phyloP scores from a whole-genome alignment of 73 alveolate genomes.

The Paramecium primaurelia region DNA sequence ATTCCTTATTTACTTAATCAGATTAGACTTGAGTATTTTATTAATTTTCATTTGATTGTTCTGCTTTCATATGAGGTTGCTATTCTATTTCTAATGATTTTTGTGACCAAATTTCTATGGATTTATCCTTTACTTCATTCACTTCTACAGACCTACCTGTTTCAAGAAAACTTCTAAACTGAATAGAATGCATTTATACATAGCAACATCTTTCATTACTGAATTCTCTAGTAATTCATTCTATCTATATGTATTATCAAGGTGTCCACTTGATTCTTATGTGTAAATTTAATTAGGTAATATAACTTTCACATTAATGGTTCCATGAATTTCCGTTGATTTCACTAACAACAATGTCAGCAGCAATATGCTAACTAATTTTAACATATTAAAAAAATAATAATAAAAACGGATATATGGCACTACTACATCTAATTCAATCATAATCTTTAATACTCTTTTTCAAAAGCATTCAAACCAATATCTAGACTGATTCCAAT shows the following conservation, averaged over 20 bases:
- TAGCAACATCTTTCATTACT: background rate
- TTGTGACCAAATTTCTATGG: background rate
- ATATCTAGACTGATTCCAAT: background rate
- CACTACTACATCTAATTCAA: background rate
- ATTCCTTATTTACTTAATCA: background rate
- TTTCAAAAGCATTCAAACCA: background rate
- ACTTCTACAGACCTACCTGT: conserved; percentile 3
- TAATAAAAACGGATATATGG: background rate
- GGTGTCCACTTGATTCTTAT: background rate
- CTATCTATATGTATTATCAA: background rate
- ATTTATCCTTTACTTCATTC: background rate
- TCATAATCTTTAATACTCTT: background rate
- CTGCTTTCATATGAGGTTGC: background rate
- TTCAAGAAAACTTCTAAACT: background rate
- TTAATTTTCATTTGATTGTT: background rate
- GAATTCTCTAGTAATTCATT: background rate
- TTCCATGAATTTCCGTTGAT: background rate
- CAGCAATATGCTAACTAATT: background rate
- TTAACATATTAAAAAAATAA: conserved; percentile 1
- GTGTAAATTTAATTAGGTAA: background rate
- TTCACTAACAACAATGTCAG: conserved; percentile 22
- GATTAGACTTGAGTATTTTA: background rate
- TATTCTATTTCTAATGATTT: background rate
- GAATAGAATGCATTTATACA: conserved; percentile 17
- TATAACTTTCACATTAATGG: conserved; percentile 19